Evolutionary conservation across 129 eudicot species (phyloP).

Genomic region (Rutidosis leptorrhynchoides): DNA sequence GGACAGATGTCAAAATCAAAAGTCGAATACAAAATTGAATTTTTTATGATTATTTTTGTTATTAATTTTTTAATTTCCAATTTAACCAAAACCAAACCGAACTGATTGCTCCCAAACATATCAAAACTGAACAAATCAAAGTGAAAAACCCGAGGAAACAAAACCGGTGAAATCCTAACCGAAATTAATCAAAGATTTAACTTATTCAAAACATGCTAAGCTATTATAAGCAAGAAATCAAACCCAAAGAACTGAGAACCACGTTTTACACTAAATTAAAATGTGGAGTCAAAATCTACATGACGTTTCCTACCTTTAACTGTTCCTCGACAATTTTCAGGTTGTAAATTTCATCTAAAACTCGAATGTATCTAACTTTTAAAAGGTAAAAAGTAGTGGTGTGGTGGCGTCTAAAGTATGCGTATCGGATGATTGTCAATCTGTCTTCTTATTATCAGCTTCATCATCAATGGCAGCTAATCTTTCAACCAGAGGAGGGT

Average conservation of each 20-base stretch:
- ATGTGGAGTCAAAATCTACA: slow-evolving; percentile 15
- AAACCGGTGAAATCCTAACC: no score
- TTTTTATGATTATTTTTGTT: no score
- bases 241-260: neutral
- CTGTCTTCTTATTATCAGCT: slow-evolving; percentile 69
- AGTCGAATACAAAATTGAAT: no score
- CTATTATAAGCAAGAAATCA: neutral
- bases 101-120: no score
- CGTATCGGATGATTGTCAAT: slow-evolving; percentile 36
- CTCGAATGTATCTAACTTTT: neutral
- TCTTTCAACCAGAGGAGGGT: slow-evolving; percentile 97
- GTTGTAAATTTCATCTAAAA: slow-evolving; percentile 14
- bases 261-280: slow-evolving; percentile 16
- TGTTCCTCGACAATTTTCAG: slow-evolving; percentile 15
- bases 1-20: no score
- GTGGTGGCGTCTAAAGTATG: slow-evolving; percentile 10
- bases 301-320: slow-evolving; percentile 20
- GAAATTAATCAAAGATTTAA: neutral
- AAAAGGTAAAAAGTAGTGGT: slow-evolving; percentile 20
- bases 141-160: no score
- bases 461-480: slow-evolving; percentile 77
- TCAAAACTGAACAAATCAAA: no score
- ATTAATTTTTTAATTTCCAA: no score
- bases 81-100: no score
- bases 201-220: neutral